phyloP scores from a whole-genome alignment of 73 alveolate genomes.

The Paramecium tetraurelia region DNA sequence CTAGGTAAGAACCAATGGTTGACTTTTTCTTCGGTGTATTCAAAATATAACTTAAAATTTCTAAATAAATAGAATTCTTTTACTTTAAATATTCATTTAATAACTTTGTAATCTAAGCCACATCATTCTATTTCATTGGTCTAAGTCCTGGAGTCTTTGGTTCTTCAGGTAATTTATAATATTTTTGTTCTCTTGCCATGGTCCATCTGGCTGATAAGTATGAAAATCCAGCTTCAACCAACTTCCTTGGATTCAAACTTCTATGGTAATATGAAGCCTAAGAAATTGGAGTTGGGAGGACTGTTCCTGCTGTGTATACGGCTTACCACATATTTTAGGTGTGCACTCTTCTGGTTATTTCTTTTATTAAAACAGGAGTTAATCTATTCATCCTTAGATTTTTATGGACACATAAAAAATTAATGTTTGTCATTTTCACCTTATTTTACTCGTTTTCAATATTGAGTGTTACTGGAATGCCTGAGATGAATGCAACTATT shows the following conservation, averaged over 20 bases:
- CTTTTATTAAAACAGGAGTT: conserved; percentile 95
- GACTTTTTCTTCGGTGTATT: conserved; percentile 78
- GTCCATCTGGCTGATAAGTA: conserved; percentile 75
- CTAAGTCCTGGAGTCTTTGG: conserved; percentile 83
- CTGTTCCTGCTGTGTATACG: conserved; percentile 87
- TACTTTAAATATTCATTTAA: conserved; percentile 72
- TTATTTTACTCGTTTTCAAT: conserved; percentile 64
- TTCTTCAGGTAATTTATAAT: conserved; percentile 85
- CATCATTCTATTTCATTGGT: conserved; percentile 89
- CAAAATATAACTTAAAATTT: conserved; percentile 66
- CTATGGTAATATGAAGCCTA: conserved; percentile 93
- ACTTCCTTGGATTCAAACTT: conserved; percentile 93
- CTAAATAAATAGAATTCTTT: background rate
- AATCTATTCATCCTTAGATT: conserved; percentile 92
- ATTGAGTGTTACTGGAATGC: conserved; percentile 92
- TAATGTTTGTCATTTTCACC: conserved; percentile 95
- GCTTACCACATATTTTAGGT: conserved; percentile 97
- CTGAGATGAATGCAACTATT: conserved; percentile 96
- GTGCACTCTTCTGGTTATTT: conserved; percentile 96
- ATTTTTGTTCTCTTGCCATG: conserved; percentile 80
- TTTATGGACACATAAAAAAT: conserved; percentile 97
- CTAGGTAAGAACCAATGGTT: conserved; percentile 84
- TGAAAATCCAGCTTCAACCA: conserved; percentile 86
- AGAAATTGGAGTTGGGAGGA: conserved; percentile 88
- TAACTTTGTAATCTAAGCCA: conserved; percentile 70